phyloP scores from a whole-genome alignment of 345 rosid species.

The Viola odorata region DNA sequence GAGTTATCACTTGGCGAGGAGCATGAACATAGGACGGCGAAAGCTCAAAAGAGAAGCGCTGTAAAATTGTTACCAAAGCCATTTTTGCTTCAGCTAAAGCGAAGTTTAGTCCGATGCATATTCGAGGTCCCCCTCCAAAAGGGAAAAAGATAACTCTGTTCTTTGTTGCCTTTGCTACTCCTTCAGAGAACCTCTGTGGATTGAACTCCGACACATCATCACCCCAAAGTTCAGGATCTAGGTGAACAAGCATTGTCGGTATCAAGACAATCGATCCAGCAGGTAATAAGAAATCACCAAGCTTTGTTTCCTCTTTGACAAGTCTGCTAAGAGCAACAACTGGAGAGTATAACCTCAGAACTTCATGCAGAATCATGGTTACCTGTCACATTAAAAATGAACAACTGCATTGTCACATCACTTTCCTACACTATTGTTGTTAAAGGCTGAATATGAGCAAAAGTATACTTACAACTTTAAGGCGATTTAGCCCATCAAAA shows the following conservation, averaged over 20 bases:
- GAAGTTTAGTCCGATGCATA: conserved; percentile 1
- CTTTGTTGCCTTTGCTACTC: background rate
- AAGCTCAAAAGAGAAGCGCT: background rate
- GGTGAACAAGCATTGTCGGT: conserved; percentile 9
- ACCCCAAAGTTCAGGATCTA: conserved; percentile 15
- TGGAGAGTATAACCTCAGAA: conserved; percentile 17
- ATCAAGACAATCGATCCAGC: background rate
- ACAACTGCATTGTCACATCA: background rate
- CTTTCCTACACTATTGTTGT: too few relatives aligned
- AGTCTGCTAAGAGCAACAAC: background rate
- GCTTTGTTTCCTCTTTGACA: background rate
- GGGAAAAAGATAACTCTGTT: background rate
- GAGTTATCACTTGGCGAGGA: background rate
- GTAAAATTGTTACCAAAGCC: background rate
- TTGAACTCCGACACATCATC: background rate
- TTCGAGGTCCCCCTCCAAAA: background rate
- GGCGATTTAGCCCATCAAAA: conserved; percentile 15
- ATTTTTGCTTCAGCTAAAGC: background rate
- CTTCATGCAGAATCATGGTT: conserved; percentile 20
- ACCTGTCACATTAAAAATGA: conserved; percentile 3
- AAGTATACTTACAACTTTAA: conserved; percentile 13
- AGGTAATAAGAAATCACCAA: conserved; percentile 11
- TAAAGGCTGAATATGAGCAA: background rate
- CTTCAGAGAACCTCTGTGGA: conserved; percentile 4
- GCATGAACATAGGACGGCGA: conserved; percentile 2